phyloP scores from a whole-genome alignment of 306 rosid genomes.

The Glycine soja region DNA sequence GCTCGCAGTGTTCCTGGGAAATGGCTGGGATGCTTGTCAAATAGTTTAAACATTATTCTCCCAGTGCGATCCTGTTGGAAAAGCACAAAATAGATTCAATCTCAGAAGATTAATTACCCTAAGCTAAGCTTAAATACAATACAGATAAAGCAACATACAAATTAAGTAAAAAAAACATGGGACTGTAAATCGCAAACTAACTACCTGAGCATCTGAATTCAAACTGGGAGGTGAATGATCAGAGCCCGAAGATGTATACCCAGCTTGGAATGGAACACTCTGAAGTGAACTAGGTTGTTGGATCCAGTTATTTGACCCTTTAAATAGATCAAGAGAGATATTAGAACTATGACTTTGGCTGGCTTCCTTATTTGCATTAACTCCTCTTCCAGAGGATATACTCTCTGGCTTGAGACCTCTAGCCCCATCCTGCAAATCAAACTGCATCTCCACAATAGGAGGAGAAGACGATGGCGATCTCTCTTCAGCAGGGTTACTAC shows the following conservation, averaged over 20 bases:
- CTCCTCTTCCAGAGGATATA: conserved; percentile 49
- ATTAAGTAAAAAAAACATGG: background rate
- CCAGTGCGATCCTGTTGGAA: conserved; percentile 80
- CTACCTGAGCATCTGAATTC: conserved; percentile 91
- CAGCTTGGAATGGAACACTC: conserved; percentile 77
- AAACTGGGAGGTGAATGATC: conserved; percentile 93
- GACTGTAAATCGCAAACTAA: conserved; percentile 36
- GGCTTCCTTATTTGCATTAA: conserved; percentile 52
- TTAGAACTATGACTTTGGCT: conserved; percentile 55
- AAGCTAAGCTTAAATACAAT: conserved; percentile 7
- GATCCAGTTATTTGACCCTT: conserved; percentile 62
- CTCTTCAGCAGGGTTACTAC: conserved; percentile 84
- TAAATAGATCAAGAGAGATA: conserved; percentile 79
- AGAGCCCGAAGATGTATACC: conserved; percentile 84
- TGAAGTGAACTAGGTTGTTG: conserved; percentile 64
- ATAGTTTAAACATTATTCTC: conserved; percentile 82
- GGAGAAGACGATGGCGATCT: conserved; percentile 78
- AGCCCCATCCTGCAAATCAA: conserved; percentile 64
- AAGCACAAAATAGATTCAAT: conserved; percentile 32
- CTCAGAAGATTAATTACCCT: conserved; percentile 27
- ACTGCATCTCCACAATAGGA: conserved; percentile 67
- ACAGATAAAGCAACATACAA: background rate
- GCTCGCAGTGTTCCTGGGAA: conserved; percentile 79
- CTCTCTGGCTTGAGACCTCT: conserved; percentile 58
- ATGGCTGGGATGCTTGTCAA: conserved; percentile 91